These are phyloP conservation scores for Verticillium dahliae DNA, from an alignment of 2,329 filamentous ascomycete genomes.

Conservation along the genomic window DNA sequence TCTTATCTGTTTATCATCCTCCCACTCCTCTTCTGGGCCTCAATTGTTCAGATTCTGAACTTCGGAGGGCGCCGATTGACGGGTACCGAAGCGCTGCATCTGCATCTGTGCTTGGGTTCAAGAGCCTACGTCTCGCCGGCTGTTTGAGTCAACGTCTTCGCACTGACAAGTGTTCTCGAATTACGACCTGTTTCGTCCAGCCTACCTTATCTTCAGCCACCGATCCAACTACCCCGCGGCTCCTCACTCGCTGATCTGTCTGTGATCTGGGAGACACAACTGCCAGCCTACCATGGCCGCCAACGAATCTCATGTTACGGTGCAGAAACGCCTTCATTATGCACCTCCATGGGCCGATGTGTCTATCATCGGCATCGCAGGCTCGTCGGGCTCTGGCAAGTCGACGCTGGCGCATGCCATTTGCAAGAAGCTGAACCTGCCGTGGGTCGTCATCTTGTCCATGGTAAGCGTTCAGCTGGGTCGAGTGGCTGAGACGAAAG, in stretches of 20 bases:
- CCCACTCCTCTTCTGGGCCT: not conserved
- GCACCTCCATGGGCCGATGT: conserved; percentile 93
- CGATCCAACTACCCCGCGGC: not conserved
- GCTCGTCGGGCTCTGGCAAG: conserved; percentile 90
- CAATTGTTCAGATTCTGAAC: not conserved
- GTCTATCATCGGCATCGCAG: conserved; percentile 93
- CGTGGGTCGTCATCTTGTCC: conserved; percentile 96
- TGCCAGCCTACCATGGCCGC: conserved; percentile 8
- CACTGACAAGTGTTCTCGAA: not conserved
- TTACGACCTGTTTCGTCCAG: not conserved
- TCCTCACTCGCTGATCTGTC: not conserved
- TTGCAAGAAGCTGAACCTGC: conserved; percentile 80
- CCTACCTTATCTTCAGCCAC: not conserved
- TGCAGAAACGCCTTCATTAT: conserved; percentile 65
- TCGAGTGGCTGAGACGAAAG: not conserved
- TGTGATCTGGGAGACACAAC: not conserved
- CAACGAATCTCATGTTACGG: conserved; percentile 33
- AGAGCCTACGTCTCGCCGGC: not conserved
- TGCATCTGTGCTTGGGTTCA: not conserved
- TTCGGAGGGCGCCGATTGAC: not conserved
- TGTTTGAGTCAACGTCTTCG: not conserved
- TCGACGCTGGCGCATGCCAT: conserved; percentile 91
- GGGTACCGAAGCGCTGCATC: not conserved
- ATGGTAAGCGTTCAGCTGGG: conserved; percentile 43
- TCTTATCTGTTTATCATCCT: not conserved